Percentiles rank a stretch among this genome's conserved stretches.
Evolutionary conservation across 768 basidiomycete species (phyloP).

Genomic region (Punctularia strigosozonata): DNA sequence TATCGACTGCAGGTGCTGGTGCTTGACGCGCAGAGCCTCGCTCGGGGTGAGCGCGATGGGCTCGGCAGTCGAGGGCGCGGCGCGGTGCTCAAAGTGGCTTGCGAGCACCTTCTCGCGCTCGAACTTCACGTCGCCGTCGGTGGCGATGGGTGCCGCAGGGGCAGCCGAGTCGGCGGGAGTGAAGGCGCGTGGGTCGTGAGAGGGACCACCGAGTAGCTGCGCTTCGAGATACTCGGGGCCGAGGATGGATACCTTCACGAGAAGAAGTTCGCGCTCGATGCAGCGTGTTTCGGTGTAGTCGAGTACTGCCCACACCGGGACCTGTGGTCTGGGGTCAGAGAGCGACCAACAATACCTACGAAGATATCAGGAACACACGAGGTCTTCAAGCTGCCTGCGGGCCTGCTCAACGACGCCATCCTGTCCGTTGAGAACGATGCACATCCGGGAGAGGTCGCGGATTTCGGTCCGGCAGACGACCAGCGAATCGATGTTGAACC

Average conservation of each 20-base stretch:
- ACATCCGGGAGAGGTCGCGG: constrained; percentile 94
- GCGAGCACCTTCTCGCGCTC: constrained; percentile 66
- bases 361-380: constrained; percentile 41
- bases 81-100: constrained; percentile 63
- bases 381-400: constrained; percentile 87
- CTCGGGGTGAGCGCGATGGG: constrained; percentile 37
- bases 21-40: constrained; percentile 81
- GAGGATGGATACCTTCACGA: constrained; percentile 94
- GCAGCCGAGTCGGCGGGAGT: constrained; percentile 10
- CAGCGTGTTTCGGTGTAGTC: constrained; percentile 92
- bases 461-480: constrained; percentile 98
- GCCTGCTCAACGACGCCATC: constrained; percentile 98
- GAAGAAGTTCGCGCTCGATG: constrained; percentile 87
- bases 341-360: not conserved
- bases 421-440: constrained; percentile 91
- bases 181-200: constrained; percentile 55
- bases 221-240: constrained; percentile 95
- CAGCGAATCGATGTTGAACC: constrained; percentile 97
- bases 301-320: constrained; percentile 98
- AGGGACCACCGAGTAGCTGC: constrained; percentile 77
- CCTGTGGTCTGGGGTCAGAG: constrained; percentile 31
- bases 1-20: constrained; percentile 84
- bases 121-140: too few relatives aligned
- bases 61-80: constrained; percentile 19
- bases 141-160: constrained; percentile 19